These are phyloP conservation scores for Colletotrichum lindemuthianum DNA, from an alignment of 2,329 filamentous ascomycete species.

Conservation along the genomic window DNA sequence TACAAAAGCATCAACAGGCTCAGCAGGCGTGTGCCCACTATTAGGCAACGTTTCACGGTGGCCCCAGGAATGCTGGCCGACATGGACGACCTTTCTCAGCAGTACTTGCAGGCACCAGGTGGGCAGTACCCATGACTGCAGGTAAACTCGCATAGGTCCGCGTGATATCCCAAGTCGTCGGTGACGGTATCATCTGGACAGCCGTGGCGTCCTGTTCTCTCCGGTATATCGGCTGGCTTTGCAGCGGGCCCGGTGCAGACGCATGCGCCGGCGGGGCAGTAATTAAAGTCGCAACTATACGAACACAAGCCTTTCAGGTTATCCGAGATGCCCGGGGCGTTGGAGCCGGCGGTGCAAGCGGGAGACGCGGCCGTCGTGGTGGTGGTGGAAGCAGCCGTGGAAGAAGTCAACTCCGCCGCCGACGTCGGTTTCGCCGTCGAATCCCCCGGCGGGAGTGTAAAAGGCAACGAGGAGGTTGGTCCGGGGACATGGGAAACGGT, in stretches of 20 bases:
- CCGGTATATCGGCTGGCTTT: neutral
- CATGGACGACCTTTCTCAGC: constrained; percentile 1
- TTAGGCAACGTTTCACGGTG: too few species aligned
- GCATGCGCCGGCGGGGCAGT: neutral
- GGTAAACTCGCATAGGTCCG: constrained; percentile 6
- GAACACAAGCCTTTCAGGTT: constrained; percentile 13
- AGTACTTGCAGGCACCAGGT: constrained; percentile 6
- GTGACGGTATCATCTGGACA: constrained; percentile 8
- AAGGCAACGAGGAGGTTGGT: too few species aligned
- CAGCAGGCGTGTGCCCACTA: too few species aligned
- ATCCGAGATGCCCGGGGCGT: neutral
- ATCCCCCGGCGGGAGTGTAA: too few species aligned
- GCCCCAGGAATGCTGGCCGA: too few species aligned
- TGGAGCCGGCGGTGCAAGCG: neutral
- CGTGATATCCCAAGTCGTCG: neutral
- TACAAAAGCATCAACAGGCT: too few species aligned
- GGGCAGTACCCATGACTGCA: constrained; percentile 12
- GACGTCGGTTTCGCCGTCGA: too few species aligned
- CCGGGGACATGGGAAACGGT: too few species aligned
- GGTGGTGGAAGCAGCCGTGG: too few species aligned
- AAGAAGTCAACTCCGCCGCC: too few species aligned
- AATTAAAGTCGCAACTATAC: constrained; percentile 12
- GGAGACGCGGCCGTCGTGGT: neutral
- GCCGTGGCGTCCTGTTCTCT: neutral
- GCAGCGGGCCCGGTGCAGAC: constrained; percentile 4